A percentile compares a stretch with the other conserved stretches of the same genome.
These are phyloP conservation scores for Coemansia sp. DNA, from an alignment of 192 early-diverging fungal genomes.

Conservation along the genomic window DNA sequence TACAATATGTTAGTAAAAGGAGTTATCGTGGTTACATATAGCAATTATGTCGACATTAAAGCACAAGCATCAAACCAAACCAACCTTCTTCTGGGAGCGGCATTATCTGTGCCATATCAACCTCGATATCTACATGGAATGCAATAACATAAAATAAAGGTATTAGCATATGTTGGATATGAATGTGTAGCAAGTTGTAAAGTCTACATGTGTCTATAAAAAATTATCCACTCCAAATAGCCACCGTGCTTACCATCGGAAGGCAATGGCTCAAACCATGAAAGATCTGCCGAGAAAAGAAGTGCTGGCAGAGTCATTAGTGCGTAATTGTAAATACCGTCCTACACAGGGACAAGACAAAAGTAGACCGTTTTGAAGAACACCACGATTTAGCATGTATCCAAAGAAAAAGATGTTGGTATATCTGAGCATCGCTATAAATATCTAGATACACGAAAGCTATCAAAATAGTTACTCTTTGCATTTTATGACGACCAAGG, in stretches of 20 bases:
- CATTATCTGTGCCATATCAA: constrained; percentile 43
- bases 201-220: no score
- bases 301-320: constrained; percentile 41
- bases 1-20: background rate
- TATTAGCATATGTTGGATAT: no score
- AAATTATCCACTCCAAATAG: background rate
- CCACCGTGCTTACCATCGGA: constrained; percentile 19
- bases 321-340: constrained; percentile 35
- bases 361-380: background rate
- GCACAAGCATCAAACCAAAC: background rate
- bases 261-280: constrained; percentile 41
- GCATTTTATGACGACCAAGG: background rate
- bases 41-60: background rate
- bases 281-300: constrained; percentile 27
- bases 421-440: background rate
- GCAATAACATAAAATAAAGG: no score
- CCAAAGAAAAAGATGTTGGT: background rate
- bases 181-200: no score
- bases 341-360: constrained; percentile 18
- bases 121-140: constrained; percentile 35
- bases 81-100: constrained; percentile 47
- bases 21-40: background rate
- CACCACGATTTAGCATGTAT: background rate
- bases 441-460: background rate
- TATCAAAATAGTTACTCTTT: background rate